Base-by-base conservation (phyloP, 78 protist species). In the Emiliania huxleyi region DNA sequence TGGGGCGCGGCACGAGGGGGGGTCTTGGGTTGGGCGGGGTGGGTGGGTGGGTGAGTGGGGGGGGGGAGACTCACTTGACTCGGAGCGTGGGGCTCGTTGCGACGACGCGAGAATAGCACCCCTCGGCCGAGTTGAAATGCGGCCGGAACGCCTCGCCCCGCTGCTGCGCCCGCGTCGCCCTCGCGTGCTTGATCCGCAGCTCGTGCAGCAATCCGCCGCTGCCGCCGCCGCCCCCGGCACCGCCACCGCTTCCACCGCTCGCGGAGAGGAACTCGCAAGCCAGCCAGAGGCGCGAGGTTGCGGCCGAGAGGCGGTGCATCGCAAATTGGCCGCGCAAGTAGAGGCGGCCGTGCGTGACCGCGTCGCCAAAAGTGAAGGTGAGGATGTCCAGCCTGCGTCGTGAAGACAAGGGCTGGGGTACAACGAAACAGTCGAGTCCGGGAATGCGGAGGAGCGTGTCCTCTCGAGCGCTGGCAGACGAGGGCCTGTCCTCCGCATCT, bases 321-420 rank as follows among this genome's bases (percentile, higher is more conserved):
- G 87, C n/a, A 37, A 1, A 79, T 37, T 79, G 87, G 33, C 87
- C 87, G 37, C 87, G 87, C 46, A 79, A 0, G 87, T 79, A 79
- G 49, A 79, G 26, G 49, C 87, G 49, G 40, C 29, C 49, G 49
- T 79, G 62, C 62, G 62, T 52, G 62, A 52, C 62, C 29, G 15
- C 4, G 49, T 79, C 87, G 44, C 87, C 87, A 25, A 42, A 79
- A 11, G 87, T 26, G n/a, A 2, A 79, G 23, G 87, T 42, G n/a
- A 79, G n/a, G 29, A 79, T n/a, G n/a, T 79, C 49, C 35, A 22
- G 42, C n/a, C n/a, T n/a, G n/a, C n/a, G n/a, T n/a, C n/a, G n/a
- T n/a, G n/a, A n/a, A n/a, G n/a, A n/a, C n/a, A n/a, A n/a, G n/a
- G n/a, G n/a, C n/a, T n/a, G n/a, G n/a, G n/a, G n/a, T n/a, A n/a